Base-by-base conservation (phyloP, 2,329 filamentous ascomycete species). In the Pseudogymnoascus destructans region DNA sequence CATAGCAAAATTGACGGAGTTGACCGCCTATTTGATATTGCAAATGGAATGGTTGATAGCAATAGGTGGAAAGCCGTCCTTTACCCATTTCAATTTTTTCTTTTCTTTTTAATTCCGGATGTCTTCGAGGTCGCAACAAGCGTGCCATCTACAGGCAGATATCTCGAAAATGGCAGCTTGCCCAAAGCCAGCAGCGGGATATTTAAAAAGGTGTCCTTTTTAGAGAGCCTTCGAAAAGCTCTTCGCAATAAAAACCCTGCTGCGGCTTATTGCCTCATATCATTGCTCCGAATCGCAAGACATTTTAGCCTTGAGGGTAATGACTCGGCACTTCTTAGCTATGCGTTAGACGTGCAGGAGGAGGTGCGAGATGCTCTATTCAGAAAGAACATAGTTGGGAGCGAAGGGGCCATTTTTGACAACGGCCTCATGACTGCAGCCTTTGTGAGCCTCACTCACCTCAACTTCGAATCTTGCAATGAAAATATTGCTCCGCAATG, bases 51-150 rank as follows among this genome's bases (percentile, higher is more conserved):
- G 25, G 75, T 76, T 33, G 82, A 86, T 66, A 79, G 76, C 58
- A 75, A 74, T 35, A 76, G 76, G 61, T 75, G 78, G 54, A 80
- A 77, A 63, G 74, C 74, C 3, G 71, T 80, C 30, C 71, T 85
- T 17, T 83, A 78, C 63, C 82, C 83, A 13, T 73, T 87, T 57
- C 84, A 86, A 66, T 81, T 77, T 1, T 76, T 78, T 10, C 70
- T 87, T 3, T 70, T 86, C 8, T 78, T 86, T 60, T 73, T 87
- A 7, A 71, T 85, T 7, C 84, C 84, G 3, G 84, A 87, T 63
- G 80, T 86, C 5, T 87, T 87, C 63, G 81, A 85, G 68, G 81
- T 86, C 32, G 83, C 82, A 23, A 84, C 81, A 68, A 84, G 84
- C 68, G 73, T 86, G 67, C 46, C 46, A 52, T 52, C 46, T 30